phyloP scores from a whole-genome alignment of 192 early-diverging fungal species.

The Backusella macrospora region DNA sequence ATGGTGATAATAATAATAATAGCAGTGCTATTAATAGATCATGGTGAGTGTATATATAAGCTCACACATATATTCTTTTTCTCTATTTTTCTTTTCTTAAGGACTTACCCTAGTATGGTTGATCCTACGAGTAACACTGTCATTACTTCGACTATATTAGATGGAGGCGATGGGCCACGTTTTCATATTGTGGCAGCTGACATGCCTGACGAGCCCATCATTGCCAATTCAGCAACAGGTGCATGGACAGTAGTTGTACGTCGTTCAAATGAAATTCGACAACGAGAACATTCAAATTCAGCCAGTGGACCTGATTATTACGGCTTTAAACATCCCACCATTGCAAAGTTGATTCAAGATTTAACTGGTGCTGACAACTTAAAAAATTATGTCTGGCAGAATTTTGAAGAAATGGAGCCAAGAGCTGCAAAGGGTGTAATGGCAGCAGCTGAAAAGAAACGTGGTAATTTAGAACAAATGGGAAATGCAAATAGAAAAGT shows the following conservation, averaged over 20 bases:
- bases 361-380: constrained; percentile 77
- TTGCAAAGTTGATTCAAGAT: constrained; percentile 90
- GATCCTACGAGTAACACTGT: constrained; percentile 48
- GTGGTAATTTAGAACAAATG: constrained; percentile 42
- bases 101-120: constrained; percentile 61
- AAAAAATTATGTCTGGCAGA: constrained; percentile 72
- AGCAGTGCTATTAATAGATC: not conserved
- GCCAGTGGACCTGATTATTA: constrained; percentile 93
- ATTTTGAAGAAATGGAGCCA: constrained; percentile 60
- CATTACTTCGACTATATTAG: constrained; percentile 77
- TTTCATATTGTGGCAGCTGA: constrained; percentile 88
- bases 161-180: constrained; percentile 73
- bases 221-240: constrained; percentile 86
- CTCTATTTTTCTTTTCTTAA: constrained; percentile 13
- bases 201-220: constrained; percentile 67
- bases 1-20: not conserved
- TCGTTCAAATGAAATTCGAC: constrained; percentile 79
- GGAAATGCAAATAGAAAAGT: constrained; percentile 42
- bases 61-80: not conserved
- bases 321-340: constrained; percentile 88
- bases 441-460: constrained; percentile 43
- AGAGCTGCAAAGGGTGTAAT: constrained; percentile 44
- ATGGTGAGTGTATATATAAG: not conserved
- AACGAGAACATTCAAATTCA: constrained; percentile 81
- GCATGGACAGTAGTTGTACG: constrained; percentile 87